Conservation (phyloP, 192 early-diverging fungal genomes). For the Radiomyces spectabilis region DNA sequence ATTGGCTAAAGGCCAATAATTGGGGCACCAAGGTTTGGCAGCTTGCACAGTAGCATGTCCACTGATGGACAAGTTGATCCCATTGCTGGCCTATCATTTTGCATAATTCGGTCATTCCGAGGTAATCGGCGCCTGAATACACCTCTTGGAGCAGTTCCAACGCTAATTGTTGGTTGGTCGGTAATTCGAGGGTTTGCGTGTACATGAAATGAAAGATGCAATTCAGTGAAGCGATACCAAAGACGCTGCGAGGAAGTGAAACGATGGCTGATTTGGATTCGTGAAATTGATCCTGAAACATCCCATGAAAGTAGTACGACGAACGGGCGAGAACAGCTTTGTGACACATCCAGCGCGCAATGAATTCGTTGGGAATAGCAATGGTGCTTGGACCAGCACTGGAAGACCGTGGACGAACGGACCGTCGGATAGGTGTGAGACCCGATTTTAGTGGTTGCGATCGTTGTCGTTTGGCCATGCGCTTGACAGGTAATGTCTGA, state of each 20-base stretch:
- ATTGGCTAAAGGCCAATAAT: too few species aligned
- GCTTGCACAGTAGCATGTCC: constrained; percentile 5
- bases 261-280: constrained; percentile 1
- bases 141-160: constrained; percentile 3
- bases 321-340: constrained; percentile 7
- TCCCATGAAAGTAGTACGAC: constrained; percentile 15
- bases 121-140: constrained; percentile 8
- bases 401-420: too few species aligned
- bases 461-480: too few species aligned
- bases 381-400: too few species aligned
- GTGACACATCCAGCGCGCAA: constrained; percentile 3
- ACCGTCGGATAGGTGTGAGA: too few species aligned
- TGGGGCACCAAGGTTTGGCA: not conserved
- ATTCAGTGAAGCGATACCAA: not conserved
- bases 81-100: not conserved
- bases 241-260: not conserved
- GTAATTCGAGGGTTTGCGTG: not conserved
- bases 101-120: constrained; percentile 15
- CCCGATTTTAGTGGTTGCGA: too few species aligned
- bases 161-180: not conserved
- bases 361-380: too few species aligned
- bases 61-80: not conserved
- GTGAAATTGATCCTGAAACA: constrained; percentile 9
- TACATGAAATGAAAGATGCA: constrained; percentile 12
- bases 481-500: too few species aligned